Evolutionary conservation across 257 asterid species (phyloP).

Genomic region (Solanum tarijense): DNA sequence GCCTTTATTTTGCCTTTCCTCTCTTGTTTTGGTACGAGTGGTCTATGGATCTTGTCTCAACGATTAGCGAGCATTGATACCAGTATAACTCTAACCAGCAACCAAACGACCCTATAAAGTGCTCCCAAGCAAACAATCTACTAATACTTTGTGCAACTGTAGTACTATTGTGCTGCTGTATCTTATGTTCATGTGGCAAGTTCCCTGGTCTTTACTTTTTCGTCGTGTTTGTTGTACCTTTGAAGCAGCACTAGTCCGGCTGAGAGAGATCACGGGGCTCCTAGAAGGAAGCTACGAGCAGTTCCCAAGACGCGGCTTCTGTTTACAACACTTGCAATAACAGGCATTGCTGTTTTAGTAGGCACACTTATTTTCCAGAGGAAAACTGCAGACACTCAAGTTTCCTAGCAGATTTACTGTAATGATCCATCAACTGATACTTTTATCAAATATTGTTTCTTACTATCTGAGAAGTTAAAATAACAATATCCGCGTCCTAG

Average conservation of each 20-base stretch:
- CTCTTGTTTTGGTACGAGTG: not conserved
- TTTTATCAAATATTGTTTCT: not conserved
- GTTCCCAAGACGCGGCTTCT: conserved; percentile 50
- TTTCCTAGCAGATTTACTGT: conserved; percentile 18
- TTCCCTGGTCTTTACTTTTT: not conserved
- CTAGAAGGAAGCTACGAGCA: conserved; percentile 60
- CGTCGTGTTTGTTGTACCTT: not conserved
- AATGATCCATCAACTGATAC: not conserved
- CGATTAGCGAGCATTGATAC: not conserved
- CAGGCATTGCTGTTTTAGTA: conserved; percentile 82
- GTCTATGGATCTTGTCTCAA: not conserved
- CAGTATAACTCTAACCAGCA: not conserved
- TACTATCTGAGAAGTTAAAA: not conserved
- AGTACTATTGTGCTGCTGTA: not conserved
- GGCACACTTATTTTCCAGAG: conserved; percentile 79
- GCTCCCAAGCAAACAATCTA: not conserved
- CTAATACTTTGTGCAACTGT: too few species aligned
- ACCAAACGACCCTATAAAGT: not conserved
- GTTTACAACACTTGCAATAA: conserved; percentile 63
- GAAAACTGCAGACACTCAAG: conserved; percentile 43
- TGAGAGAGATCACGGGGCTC: conserved; percentile 41
- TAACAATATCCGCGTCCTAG: not conserved
- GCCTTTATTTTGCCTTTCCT: not conserved
- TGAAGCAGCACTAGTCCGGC: conserved; percentile 47
- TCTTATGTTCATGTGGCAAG: not conserved